Base-by-base conservation (phyloP, 202 grass and related monocot genomes). In the Carex arenaria region DNA sequence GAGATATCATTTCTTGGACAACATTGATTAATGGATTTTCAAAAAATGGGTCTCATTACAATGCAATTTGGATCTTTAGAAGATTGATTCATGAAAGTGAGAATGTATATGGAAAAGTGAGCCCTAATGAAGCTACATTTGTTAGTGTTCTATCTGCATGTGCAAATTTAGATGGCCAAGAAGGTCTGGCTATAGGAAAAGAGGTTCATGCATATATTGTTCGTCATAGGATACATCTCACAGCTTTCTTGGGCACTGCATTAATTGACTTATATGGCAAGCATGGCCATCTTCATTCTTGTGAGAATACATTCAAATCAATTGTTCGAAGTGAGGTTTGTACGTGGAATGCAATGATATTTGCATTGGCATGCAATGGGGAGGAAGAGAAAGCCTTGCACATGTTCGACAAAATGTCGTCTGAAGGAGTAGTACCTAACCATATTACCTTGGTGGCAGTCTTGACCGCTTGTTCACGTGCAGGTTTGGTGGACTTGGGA, bases 191-290 rank as follows among this genome's bases (percentile, higher is more conserved):
- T 0, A 11, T 1, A 1, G 91, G 91, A 26, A 85, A 11, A 43
- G 72, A 87, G 61, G 69, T 97, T 59, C 94, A 97, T 12, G 71
- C 66, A 0, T 77, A 87, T 78, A 43, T 94, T 4, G 26, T 94
- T 53, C 88, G 85, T 4, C 67, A 80, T 9, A 79, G 73, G 69
- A 59, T 86, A 23, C 53, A 82, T 11, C 65, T 92, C 31, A 87
- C 94, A 3, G 80, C 89, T 1, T 94, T 94, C 76, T 73, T 94
- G 4, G 90, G 86, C 42, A 97, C 94, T 0, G 68, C 91, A 0
- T 71, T 97, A 79, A 84, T 97, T 26, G 89, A 97, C 86, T 87
- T 89, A 85, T 97, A 97, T 61, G 88, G 91, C 10, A 94, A 94
- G 83, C 86, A 94, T 14, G 91, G 91, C 40, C 75, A 52, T 78